Base-by-base conservation (phyloP, 1,139 yeast genomes). In the Blastobotrys aristatus region DNA sequence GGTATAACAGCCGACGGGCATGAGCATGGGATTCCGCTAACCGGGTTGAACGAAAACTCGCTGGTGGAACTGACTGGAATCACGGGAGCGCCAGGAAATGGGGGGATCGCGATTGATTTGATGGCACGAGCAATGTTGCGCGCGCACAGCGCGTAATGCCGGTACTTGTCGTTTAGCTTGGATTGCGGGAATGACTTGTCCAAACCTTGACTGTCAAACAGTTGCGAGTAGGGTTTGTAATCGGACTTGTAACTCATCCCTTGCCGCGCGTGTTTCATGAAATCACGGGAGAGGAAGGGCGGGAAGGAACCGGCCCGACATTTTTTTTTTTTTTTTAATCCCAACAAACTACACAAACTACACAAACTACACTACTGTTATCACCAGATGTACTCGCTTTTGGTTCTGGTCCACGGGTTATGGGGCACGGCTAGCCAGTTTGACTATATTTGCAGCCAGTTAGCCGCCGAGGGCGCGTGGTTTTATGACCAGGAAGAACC, bases 361-460 rank as follows among this genome's bases (percentile, higher is more conserved):
- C n/a, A n/a, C n/a, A n/a, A n/a, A n/a, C n/a, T n/a, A n/a, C n/a
- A n/a, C n/a, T n/a, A n/a, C n/a, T n/a, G n/a, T n/a, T n/a, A n/a
- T n/a, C n/a, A n/a, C n/a, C n/a, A 21, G 27, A 27, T 17, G 34
- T 24, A 41, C 17, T 27, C 20, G 3, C 70, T 86, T 41, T 75
- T 86, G 8, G 78, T 85, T 2, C 71, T 87, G 21, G 85, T 84
- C 45, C 95, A 86, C 66, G 95, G 95, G 0, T 73, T 87, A 40
- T 86, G 95, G 95, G 96, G 95, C 2, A 78, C 80, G 49, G 69
- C 79, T 6, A 67, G 76, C 46, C 95, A 87, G 58, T 77, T 87
- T 64, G 75, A 73, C 46, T 83, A 84, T 60, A 67, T 65, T 26
- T 55, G 57, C 30, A 57, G 55, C 30, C 59, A 60, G 50, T 55